Conservation (phyloP, 148 eudicot species). For the Polygonum aviculare region DNA sequence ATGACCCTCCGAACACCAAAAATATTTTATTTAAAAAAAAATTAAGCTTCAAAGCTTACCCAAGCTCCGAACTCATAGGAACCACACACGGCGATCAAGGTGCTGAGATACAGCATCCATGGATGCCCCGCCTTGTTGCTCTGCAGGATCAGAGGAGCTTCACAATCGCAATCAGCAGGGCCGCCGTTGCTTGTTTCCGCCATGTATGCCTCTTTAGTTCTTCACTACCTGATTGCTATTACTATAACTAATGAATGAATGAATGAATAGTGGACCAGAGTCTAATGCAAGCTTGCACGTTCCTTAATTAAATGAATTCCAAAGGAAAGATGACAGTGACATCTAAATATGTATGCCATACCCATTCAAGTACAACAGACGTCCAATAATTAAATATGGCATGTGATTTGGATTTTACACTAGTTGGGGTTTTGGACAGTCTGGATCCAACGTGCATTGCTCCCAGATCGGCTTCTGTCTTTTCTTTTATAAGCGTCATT, state of each 20-base stretch:
- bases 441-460: background rate
- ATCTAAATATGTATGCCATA: no score
- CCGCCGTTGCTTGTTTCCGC: background rate
- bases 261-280: no score
- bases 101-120: conserved; percentile 46
- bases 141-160: background rate
- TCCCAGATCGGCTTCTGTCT: background rate
- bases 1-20: no score
- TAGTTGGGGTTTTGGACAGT: background rate
- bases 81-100: conserved; percentile 59
- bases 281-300: no score
- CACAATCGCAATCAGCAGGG: background rate
- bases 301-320: no score
- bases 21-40: no score
- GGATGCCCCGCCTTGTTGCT: background rate
- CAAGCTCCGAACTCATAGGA: conserved; percentile 61
- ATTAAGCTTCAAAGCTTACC: conserved; percentile 38
- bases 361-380: no score
- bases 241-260: no score
- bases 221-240: no score
- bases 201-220: no score
- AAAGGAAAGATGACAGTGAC: no score
- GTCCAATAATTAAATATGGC: background rate
- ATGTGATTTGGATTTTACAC: background rate
- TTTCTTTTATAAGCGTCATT: no score